Conservation (phyloP, 768 basidiomycete species). For the Suillus paluster region DNA sequence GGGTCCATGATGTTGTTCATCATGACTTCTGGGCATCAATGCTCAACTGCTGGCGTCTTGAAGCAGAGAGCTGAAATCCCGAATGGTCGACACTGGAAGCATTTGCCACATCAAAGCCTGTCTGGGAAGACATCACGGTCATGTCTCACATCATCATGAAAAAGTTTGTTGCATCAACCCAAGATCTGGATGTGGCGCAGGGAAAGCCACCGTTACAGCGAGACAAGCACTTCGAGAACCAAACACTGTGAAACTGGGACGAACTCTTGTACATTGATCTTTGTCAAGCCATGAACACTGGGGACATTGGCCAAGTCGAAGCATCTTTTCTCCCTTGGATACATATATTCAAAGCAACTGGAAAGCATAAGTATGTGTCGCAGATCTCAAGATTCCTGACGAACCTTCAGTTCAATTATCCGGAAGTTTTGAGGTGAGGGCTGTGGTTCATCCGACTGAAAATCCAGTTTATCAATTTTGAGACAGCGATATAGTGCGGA, state of each 20-base stretch:
- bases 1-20: conserved; percentile 41
- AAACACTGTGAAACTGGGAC: conserved; percentile 34
- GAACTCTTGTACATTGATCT: conserved; percentile 46
- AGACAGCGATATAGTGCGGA: too few species aligned
- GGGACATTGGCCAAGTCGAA: conserved; percentile 39
- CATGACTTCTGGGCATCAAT: conserved; percentile 30
- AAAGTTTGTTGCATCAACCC: conserved; percentile 21
- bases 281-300: conserved; percentile 34
- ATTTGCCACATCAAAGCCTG: conserved; percentile 10
- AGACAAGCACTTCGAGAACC: conserved; percentile 42
- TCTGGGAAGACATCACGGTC: conserved; percentile 29
- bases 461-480: too few species aligned
- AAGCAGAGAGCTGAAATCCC: conserved; percentile 16
- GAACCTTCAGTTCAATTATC: conserved; percentile 31
- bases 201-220: conserved; percentile 9
- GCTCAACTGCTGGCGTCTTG: conserved; percentile 37
- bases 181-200: neutral
- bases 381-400: conserved; percentile 33
- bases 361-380: conserved; percentile 42
- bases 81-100: conserved; percentile 14
- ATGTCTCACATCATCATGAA: conserved; percentile 28
- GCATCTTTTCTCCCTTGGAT: conserved; percentile 30
- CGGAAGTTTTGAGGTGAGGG: too few species aligned
- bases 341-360: conserved; percentile 30
- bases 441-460: too few species aligned